Percentiles rank a stretch among this genome's conserved stretches.
Evolutionary conservation across 305 asterid species (phyloP).

Genomic region (Fraxinus sp.): DNA sequence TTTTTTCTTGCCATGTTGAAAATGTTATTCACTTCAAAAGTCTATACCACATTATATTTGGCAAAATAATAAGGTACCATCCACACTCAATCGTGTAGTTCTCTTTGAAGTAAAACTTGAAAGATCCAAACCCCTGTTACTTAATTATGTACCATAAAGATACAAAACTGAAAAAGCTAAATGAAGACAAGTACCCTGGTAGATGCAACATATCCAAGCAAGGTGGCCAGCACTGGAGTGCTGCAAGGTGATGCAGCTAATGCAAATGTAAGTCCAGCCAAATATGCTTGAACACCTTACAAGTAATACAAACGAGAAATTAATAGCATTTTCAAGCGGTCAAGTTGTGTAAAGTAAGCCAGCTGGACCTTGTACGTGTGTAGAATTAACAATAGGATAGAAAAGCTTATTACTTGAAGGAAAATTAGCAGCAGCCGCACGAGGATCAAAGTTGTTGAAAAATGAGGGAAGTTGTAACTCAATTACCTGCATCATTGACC

Average conservation of each 20-base stretch:
- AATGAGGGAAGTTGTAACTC: constrained; percentile 93
- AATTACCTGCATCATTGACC: constrained; percentile 53
- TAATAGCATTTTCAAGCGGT: background rate
- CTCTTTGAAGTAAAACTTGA: background rate
- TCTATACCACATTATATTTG: background rate
- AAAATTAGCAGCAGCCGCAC: constrained; percentile 83
- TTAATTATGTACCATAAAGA: background rate
- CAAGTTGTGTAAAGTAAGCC: background rate
- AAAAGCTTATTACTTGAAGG: constrained; percentile 67
- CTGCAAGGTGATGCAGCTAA: constrained; percentile 99
- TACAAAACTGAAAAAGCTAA: background rate
- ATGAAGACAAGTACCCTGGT: constrained; percentile 58
- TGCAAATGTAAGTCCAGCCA: constrained; percentile 97
- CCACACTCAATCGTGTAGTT: background rate
- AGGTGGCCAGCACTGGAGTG: constrained; percentile 87
- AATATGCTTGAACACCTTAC: constrained; percentile 89
- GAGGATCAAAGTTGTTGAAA: constrained; percentile 88
- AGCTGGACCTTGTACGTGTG: background rate
- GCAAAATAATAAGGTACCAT: background rate
- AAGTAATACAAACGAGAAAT: constrained; percentile 12
- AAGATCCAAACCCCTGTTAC: background rate
- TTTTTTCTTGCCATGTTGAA: background rate
- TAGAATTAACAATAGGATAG: constrained; percentile 1
- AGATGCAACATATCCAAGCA: constrained; percentile 93
- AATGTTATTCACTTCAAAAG: background rate